Base-by-base conservation (phyloP, 73 alveolate species). In the Breviolum minutum region DNA sequence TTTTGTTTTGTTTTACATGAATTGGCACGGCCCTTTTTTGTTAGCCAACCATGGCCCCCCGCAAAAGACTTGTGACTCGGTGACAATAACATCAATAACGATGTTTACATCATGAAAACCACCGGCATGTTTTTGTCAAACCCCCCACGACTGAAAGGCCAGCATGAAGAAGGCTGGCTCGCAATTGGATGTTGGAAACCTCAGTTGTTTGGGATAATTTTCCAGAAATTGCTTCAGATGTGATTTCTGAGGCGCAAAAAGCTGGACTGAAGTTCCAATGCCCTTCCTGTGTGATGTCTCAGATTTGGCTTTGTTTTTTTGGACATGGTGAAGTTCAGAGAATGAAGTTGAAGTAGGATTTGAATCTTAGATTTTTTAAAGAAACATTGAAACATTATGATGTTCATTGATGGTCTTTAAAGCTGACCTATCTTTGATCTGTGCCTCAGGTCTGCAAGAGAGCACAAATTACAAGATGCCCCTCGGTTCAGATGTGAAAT, bases 221-320 rank as follows among this genome's bases (percentile, higher is more conserved):
- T 66, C 17, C 77, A 68, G 4, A 17, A 68, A 22, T 68, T 68
- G 60, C 48, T 11, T 14, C 85, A 74, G 54, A 22, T 24, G 73
- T 0, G 22, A 32, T 12, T 40, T 14, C 92, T 24, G n/a, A 92
- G 98, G 98, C 98, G 27, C 98, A 92, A 66, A 92, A 92, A 19
- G 98, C 98, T 8, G 98, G 98, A 62, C 66, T 92, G 90, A 92
- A 92, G 98, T 92, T 92, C 68, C 98, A 92, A n/a, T 92, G 98
- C 80, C 98, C 98, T 29, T 64, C 90, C 40, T 92, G 98, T 61
- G 3, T 87, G 90, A 20, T 26, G 26, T 32, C 90, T 32, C 60
- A 89, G 62, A 40, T 40, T 40, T 40, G 54, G 54, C 5, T 40
- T 40, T 40, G 54, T 40, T 40, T 40, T 40, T 40, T 40, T 40